Evolutionary conservation across 2,329 filamentous ascomycete genomes (phyloP).

Genomic region (Penicillium janthinellum): DNA sequence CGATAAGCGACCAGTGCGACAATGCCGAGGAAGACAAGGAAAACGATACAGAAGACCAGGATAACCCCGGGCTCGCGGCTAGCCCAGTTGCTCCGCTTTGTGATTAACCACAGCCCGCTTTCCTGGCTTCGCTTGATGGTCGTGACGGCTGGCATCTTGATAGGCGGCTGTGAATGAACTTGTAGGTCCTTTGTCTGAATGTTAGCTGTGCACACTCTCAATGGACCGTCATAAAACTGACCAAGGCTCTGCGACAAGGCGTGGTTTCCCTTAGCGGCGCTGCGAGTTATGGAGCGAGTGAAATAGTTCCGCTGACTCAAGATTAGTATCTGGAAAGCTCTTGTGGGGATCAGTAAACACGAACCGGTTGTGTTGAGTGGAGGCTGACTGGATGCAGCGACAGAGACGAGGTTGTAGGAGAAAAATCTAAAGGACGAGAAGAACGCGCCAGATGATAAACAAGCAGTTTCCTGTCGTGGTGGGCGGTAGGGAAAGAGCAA

Average conservation of each 20-base stretch:
- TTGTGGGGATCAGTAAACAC: not conserved
- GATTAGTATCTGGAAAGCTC: not conserved
- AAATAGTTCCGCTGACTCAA: not conserved
- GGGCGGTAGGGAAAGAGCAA: not conserved
- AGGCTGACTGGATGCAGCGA: not conserved
- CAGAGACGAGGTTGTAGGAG: not conserved
- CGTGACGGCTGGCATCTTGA: too few species aligned
- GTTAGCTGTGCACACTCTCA: not conserved
- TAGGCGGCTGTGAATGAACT: not conserved
- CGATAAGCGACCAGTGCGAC: constrained; percentile 54
- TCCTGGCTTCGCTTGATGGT: too few species aligned
- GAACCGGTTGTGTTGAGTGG: not conserved
- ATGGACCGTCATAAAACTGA: not conserved
- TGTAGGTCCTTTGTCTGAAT: not conserved
- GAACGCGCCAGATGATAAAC: not conserved
- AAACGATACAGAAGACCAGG: constrained; percentile 64
- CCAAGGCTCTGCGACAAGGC: too few species aligned
- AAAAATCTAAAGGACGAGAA: too few species aligned
- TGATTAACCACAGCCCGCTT: too few species aligned
- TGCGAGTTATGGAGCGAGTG: too few species aligned
- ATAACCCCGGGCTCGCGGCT: constrained; percentile 60
- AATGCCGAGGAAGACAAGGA: constrained; percentile 56
- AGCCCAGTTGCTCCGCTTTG: constrained; percentile 54
- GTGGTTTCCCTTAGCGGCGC: too few species aligned
- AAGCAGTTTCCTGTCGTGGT: not conserved